These are phyloP conservation scores for Trametes cinnabarina DNA, from an alignment of 768 basidiomycete species.

Conservation along the genomic window DNA sequence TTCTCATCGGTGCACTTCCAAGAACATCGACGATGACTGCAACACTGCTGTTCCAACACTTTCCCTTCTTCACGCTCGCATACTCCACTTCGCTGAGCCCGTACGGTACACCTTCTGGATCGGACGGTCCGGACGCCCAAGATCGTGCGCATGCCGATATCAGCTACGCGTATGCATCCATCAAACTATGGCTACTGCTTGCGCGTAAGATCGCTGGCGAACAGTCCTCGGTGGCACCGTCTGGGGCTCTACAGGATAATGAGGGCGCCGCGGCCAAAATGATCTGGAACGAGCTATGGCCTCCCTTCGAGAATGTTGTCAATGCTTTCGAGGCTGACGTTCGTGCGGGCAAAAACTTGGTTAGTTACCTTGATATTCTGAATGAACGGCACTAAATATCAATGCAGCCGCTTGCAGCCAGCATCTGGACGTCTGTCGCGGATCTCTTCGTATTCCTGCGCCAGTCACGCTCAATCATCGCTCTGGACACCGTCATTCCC, in stretches of 20 bases:
- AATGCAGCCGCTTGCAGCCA: conserved; percentile 49
- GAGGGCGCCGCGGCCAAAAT: conserved; percentile 32
- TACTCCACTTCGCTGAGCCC: conserved; percentile 47
- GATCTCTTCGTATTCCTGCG: conserved; percentile 65
- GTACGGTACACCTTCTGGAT: conserved; percentile 31
- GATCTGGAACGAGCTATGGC: conserved; percentile 80
- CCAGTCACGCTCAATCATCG: conserved; percentile 50
- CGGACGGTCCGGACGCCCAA: conserved; percentile 29
- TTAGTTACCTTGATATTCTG: conserved; percentile 11
- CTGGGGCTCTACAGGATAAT: conserved; percentile 8
- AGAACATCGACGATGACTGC: conserved; percentile 35
- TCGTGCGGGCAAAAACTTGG: conserved; percentile 35
- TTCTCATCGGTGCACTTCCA: conserved; percentile 53
- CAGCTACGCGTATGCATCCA: conserved; percentile 64
- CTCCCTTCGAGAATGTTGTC: conserved; percentile 58
- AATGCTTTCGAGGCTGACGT: conserved; percentile 48
- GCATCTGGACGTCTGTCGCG: conserved; percentile 59
- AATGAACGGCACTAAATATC: background rate
- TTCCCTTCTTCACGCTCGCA: conserved; percentile 46
- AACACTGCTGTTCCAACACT: conserved; percentile 47
- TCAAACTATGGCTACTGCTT: conserved; percentile 71
- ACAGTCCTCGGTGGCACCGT: background rate
- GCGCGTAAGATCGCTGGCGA: conserved; percentile 36
- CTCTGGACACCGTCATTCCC: conserved; percentile 52
- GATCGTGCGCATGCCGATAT: conserved; percentile 55